phyloP scores from a whole-genome alignment of 2,329 filamentous ascomycete species.

The Bretziella fagacearum region DNA sequence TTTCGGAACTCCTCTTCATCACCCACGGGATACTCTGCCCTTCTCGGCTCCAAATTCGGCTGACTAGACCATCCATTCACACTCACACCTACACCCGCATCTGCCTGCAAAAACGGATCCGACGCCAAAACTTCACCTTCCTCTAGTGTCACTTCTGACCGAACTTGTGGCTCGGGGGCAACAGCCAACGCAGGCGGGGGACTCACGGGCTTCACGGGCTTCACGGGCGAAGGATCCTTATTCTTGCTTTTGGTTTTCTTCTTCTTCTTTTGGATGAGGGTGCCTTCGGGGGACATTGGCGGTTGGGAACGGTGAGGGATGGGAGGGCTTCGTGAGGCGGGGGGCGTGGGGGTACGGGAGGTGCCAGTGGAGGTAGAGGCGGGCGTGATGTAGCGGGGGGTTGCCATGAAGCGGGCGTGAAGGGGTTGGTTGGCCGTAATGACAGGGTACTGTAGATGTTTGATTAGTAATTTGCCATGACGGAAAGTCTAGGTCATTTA shows the following conservation, averaged over 20 bases:
- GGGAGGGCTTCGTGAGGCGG: slow-evolving; percentile 15
- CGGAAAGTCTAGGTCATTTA: background rate
- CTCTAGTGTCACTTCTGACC: background rate
- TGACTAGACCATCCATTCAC: background rate
- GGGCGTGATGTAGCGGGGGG: slow-evolving; percentile 8
- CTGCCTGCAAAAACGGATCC: slow-evolving; percentile 12
- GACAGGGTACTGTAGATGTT: slow-evolving; percentile 57
- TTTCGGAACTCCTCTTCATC: slow-evolving; percentile 30
- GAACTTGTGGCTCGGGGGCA: background rate
- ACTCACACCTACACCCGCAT: background rate
- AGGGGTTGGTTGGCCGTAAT: slow-evolving; percentile 64
- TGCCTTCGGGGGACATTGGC: slow-evolving; percentile 17
- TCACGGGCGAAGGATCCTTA: background rate
- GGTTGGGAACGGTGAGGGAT: slow-evolving; percentile 19
- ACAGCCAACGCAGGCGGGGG: background rate
- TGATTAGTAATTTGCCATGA: slow-evolving; percentile 2
- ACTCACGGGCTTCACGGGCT: background rate
- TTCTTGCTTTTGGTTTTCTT: slow-evolving; percentile 21
- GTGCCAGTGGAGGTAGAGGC: background rate
- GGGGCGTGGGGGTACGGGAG: background rate
- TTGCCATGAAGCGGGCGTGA: slow-evolving; percentile 41
- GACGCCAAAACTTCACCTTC: slow-evolving; percentile 1
- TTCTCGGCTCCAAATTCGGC: background rate
- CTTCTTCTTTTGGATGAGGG: slow-evolving; percentile 25
- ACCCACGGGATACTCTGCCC: slow-evolving; percentile 20